Percentiles rank a stretch among this genome's conserved stretches.
phyloP scores from a whole-genome alignment of 768 basidiomycete genomes.

The Auricularia sp. region DNA sequence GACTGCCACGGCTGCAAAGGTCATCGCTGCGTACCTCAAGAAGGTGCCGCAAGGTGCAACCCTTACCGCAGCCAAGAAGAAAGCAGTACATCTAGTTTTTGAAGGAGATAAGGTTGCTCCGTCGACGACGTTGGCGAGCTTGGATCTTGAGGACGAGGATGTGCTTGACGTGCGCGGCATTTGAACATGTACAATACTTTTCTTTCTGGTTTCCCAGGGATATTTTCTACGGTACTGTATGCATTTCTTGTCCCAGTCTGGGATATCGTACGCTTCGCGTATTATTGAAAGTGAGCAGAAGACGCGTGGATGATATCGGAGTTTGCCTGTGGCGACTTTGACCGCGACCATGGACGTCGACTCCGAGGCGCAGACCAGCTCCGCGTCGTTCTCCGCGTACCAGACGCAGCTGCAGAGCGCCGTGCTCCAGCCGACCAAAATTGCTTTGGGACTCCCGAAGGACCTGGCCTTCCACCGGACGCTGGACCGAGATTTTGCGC shows the following conservation, averaged over 20 bases:
- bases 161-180: conserved; percentile 64
- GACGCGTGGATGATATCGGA: too few relatives aligned
- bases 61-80: conserved; percentile 21
- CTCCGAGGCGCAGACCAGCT: neutral
- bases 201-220: neutral
- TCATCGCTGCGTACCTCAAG: conserved; percentile 66
- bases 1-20: conserved; percentile 65
- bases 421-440: conserved; percentile 53
- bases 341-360: neutral
- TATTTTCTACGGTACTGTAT: neutral
- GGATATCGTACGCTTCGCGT: too few relatives aligned
- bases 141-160: conserved; percentile 73
- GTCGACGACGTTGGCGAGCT: conserved; percentile 48
- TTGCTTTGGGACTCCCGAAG: conserved; percentile 48
- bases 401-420: conserved; percentile 47
- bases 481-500: conserved; percentile 60
- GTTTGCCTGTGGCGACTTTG: too few relatives aligned
- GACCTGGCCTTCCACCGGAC: conserved; percentile 89
- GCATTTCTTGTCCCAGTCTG: too few relatives aligned
- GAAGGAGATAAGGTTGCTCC: conserved; percentile 67
- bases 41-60: conserved; percentile 22
- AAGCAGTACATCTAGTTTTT: conserved; percentile 42
- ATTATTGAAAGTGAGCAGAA: too few relatives aligned
- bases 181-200: conserved; percentile 11
- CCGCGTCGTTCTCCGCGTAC: conserved; percentile 36